Base-by-base conservation (phyloP, 2,329 filamentous ascomycete genomes). In the Drechslerella stenobrocha region DNA sequence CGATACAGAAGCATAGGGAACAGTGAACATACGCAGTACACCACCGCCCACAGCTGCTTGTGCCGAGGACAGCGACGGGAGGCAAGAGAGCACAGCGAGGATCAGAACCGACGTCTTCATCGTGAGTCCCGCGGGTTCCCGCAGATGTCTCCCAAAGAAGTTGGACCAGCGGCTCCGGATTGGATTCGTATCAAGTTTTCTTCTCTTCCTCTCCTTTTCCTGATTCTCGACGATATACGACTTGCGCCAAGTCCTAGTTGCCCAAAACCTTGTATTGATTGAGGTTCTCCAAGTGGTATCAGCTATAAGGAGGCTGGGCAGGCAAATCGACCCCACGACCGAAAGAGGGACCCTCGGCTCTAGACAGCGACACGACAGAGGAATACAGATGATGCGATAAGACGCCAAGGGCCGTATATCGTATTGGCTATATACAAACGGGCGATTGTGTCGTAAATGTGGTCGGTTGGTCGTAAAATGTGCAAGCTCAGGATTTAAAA, bases 1-100 rank as follows among this genome's bases (percentile, higher is more conserved):
- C 11, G 28, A 30, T 5, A 30, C 28, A 5, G 28, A 42, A 20
- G 7, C n/a, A n/a, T 6, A 42, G 7, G 15, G 37, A 18, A 3
- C 4, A 20, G 5, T 7, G 2, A 44, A 56, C 63, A 50, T 60
- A 67, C 63, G 55, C 18, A 67, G 42, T 53, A 60, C 63, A 46
- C 63, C 63, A 51, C 63, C 63, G 45, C 55, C 63, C 46, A 55
- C 63, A 28, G 63, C 63, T 6, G 51, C 63, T 37, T 67, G 63
- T 42, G 63, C 63, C 40, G 34, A 51, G 37, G 44, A 46, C 13
- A 67, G 37, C 3, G 63, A 55, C 8, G 63, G 63, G 5, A 67
- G 35, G 37, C 53, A 22, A 32, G 55, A 59, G 3, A 60, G 28
- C n/a, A n/a, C 37, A 24, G 45, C 26, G 11, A 60, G 6, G 30